Percentiles rank a stretch among this genome's conserved stretches.
Evolutionary conservation across 208 protist species (phyloP).

Genomic region (Leishmania gerbilli): DNA sequence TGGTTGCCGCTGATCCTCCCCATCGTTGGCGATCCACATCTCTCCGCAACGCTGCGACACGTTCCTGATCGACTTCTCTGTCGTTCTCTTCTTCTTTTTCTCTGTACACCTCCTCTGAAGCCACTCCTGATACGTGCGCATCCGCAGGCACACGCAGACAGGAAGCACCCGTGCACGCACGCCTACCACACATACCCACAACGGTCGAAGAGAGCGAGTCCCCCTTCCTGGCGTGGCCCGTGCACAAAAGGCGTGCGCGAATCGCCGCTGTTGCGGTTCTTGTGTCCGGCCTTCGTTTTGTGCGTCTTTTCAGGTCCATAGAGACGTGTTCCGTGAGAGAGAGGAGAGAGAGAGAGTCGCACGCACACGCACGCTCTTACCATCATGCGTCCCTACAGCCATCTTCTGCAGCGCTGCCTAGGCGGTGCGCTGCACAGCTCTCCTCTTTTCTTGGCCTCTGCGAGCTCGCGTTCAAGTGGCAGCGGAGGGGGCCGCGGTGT

Average conservation of each 20-base stretch:
- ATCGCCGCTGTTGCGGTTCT: background rate
- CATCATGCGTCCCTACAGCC: slow-evolving; percentile 9
- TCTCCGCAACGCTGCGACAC: background rate
- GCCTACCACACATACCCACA: background rate
- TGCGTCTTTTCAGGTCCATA: background rate
- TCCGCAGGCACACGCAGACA: background rate
- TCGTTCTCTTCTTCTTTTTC: background rate
- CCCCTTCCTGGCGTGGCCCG: background rate
- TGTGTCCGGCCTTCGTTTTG: background rate
- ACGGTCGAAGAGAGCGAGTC: background rate
- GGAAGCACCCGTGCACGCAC: background rate
- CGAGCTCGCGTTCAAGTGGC: background rate
- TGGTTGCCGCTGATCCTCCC: background rate
- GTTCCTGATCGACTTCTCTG: background rate
- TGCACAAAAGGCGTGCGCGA: background rate
- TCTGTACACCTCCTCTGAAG: background rate
- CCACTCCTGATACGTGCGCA: background rate
- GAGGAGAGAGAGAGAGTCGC: background rate
- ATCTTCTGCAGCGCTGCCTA: slow-evolving; percentile 20
- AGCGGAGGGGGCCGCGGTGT: background rate
- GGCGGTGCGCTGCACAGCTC: slow-evolving; percentile 11
- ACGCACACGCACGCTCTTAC: background rate
- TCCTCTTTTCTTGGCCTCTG: slow-evolving; percentile 10
- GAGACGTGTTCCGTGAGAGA: background rate
- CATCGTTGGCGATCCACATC: background rate